Percentiles rank a stretch among this genome's conserved stretches.
Evolutionary conservation across 1,284 basidiomycete species (phyloP).

Genomic region (Rhodotorula sp.): DNA sequence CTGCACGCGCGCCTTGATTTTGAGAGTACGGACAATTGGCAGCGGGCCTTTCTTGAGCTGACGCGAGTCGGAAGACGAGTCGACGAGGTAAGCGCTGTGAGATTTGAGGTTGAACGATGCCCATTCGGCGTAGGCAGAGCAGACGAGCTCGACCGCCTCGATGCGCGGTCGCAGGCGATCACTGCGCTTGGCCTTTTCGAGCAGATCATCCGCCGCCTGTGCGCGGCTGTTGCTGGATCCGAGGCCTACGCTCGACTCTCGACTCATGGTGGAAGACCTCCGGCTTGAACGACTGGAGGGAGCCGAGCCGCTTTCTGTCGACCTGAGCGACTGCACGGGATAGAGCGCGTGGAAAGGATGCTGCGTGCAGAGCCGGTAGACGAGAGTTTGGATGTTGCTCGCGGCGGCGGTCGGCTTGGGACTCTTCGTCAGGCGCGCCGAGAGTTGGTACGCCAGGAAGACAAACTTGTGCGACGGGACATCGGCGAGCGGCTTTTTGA

Average conservation of each 20-base stretch:
- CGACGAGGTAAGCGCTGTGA: slow-evolving; percentile 17
- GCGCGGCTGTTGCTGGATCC: slow-evolving; percentile 57
- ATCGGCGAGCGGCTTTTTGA: slow-evolving; percentile 37
- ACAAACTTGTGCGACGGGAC: slow-evolving; percentile 89
- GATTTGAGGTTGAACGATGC: slow-evolving; percentile 62
- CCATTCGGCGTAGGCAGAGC: slow-evolving; percentile 76
- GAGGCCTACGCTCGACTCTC: slow-evolving; percentile 19
- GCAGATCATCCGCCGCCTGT: slow-evolving; percentile 67
- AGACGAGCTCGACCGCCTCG: slow-evolving; percentile 64
- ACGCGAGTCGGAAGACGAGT: background rate
- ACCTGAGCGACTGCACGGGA: slow-evolving; percentile 70
- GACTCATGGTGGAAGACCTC: slow-evolving; percentile 28
- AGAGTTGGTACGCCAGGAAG: slow-evolving; percentile 85
- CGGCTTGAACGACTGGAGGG: slow-evolving; percentile 4
- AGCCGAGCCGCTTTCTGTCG: background rate
- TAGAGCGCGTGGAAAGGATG: slow-evolving; percentile 94
- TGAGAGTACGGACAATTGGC: slow-evolving; percentile 10
- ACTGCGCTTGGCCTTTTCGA: slow-evolving; percentile 58
- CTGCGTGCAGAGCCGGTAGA: slow-evolving; percentile 75
- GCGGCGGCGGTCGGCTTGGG: slow-evolving; percentile 55
- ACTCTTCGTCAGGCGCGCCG: slow-evolving; percentile 69
- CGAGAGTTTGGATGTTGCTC: slow-evolving; percentile 61
- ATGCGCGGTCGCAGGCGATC: slow-evolving; percentile 53
- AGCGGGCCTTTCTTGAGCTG: slow-evolving; percentile 13
- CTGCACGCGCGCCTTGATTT: slow-evolving; percentile 50